phyloP scores from a whole-genome alignment of 805 yeast genomes.

The Wickerhamiella slavikovae region DNA sequence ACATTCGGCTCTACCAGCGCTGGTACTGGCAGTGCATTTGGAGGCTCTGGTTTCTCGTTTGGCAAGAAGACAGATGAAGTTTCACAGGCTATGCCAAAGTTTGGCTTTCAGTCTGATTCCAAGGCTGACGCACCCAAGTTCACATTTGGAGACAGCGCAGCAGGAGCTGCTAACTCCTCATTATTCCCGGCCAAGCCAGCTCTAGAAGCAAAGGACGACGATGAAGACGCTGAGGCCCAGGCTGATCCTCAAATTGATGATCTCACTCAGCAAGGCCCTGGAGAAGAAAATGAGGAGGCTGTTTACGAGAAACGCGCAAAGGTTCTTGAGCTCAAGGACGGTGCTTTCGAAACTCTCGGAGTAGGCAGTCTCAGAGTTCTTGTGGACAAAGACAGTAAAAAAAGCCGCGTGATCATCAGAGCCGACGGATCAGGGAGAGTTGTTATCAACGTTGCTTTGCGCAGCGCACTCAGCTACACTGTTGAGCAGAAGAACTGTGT shows the following conservation, averaged over 20 bases:
- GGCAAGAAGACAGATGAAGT: too few relatives aligned
- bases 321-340: conserved; percentile 38
- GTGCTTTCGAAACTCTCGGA: conserved; percentile 27
- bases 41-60: too few relatives aligned
- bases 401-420: conserved; percentile 55
- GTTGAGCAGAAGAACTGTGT: conserved; percentile 45
- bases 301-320: conserved; percentile 51
- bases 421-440: conserved; percentile 80
- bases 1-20: too few relatives aligned
- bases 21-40: too few relatives aligned
- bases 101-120: conserved; percentile 1
- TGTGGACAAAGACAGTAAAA: conserved; percentile 35
- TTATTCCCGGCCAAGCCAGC: too few relatives aligned
- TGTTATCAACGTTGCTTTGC: conserved; percentile 44
- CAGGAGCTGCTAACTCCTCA: background rate
- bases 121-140: conserved; percentile 5
- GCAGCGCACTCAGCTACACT: conserved; percentile 36
- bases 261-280: conserved; percentile 41
- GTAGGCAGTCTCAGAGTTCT: conserved; percentile 67
- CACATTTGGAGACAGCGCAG: conserved; percentile 6
- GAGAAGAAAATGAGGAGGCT: conserved; percentile 65
- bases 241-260: conserved; percentile 21
- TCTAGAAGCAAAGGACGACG: conserved; percentile 28
- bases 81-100: too few relatives aligned
- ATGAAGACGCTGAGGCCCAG: conserved; percentile 19